A percentile compares a stretch with the other conserved stretches of the same genome.
Evolutionary conservation across 2,329 filamentous ascomycete genomes (phyloP).

Genomic region (Fusarium brevicatenulatum): DNA sequence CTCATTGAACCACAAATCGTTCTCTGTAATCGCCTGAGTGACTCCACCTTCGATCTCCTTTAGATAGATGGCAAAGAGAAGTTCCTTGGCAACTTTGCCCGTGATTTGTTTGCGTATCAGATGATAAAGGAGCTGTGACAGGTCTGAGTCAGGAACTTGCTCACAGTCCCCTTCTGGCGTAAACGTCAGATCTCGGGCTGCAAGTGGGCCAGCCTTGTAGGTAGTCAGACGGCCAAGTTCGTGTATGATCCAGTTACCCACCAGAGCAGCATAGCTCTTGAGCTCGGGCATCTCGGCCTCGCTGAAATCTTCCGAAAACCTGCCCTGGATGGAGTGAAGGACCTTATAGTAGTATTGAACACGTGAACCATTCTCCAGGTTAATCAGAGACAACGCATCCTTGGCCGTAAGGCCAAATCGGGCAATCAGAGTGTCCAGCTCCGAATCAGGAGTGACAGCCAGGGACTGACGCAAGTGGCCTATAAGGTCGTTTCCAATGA

Average conservation of each 20-base stretch:
- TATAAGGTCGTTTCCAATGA: constrained; percentile 78
- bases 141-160: constrained; percentile 57
- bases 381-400: constrained; percentile 83
- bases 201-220: constrained; percentile 53
- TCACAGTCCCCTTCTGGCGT: constrained; percentile 59
- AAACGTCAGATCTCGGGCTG: constrained; percentile 50
- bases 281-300: constrained; percentile 39
- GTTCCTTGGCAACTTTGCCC: constrained; percentile 66
- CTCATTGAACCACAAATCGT: constrained; percentile 66
- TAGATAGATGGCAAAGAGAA: constrained; percentile 64
- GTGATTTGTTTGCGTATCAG: constrained; percentile 63
- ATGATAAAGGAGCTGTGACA: constrained; percentile 63
- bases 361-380: constrained; percentile 80
- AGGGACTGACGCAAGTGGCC: constrained; percentile 69
- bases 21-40: constrained; percentile 55
- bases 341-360: constrained; percentile 84
- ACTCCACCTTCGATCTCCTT: constrained; percentile 58
- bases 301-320: constrained; percentile 38
- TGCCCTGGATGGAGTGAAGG: constrained; percentile 58
- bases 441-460: constrained; percentile 77
- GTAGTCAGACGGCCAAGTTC: constrained; percentile 76
- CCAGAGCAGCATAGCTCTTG: constrained; percentile 57
- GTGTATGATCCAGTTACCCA: constrained; percentile 76
- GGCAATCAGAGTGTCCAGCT: constrained; percentile 69
- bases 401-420: constrained; percentile 78